A percentile compares a stretch with the other conserved stretches of the same genome.
Evolutionary conservation across 768 basidiomycete species (phyloP).

Genomic region (Termitomyces sp.): DNA sequence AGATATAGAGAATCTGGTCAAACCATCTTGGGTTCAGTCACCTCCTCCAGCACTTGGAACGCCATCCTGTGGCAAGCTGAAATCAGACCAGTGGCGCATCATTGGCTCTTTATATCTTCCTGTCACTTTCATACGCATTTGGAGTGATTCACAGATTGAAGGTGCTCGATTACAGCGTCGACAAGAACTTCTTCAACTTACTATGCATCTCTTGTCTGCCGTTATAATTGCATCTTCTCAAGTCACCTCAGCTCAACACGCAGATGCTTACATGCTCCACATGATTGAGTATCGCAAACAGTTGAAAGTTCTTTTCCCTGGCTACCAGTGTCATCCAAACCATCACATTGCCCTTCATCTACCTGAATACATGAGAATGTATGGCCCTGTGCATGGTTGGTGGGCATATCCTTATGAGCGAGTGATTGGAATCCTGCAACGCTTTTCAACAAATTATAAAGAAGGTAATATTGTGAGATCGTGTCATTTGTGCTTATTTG

Average conservation of each 20-base stretch:
- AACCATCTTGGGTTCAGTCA: constrained; percentile 22
- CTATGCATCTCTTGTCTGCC: constrained; percentile 27
- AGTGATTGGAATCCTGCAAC: constrained; percentile 10
- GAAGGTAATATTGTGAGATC: not conserved
- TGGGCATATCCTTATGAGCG: constrained; percentile 15
- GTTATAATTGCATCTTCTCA: constrained; percentile 17
- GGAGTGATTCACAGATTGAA: constrained; percentile 15
- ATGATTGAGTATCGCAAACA: not conserved
- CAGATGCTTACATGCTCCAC: not conserved
- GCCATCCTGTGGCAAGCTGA: constrained; percentile 15
- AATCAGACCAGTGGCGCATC: constrained; percentile 24
- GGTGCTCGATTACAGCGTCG: constrained; percentile 4
- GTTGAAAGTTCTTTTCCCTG: constrained; percentile 15
- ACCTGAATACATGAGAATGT: constrained; percentile 18
- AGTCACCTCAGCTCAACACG: not conserved
- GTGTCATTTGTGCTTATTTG: too few relatives aligned
- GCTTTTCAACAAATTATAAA: not conserved
- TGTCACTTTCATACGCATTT: constrained; percentile 28
- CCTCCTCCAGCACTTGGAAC: constrained; percentile 18
- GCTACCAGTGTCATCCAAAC: constrained; percentile 20
- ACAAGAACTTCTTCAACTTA: constrained; percentile 21
- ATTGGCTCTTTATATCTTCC: constrained; percentile 21
- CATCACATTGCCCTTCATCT: constrained; percentile 37
- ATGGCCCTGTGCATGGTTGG: constrained; percentile 19
- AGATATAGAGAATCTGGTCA: constrained; percentile 6